Base-by-base conservation (phyloP, 1,284 basidiomycete genomes). In the Schizophyllum commune region DNA sequence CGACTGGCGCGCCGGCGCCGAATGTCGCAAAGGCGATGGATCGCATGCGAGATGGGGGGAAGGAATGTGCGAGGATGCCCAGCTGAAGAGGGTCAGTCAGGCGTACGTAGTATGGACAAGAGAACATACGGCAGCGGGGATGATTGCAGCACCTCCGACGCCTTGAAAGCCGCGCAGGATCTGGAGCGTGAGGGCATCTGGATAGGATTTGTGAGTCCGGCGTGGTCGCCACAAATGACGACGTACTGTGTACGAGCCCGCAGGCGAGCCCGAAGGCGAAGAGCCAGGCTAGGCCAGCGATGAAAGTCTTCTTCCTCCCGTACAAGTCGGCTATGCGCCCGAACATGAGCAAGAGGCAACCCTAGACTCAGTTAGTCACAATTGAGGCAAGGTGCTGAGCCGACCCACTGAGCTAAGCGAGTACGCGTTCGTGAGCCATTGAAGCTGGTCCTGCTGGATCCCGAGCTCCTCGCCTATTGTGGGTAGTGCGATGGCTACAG, bases 321-420 rank as follows among this genome's bases (percentile, higher is more conserved):
- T 86, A 82, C 2, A 92, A 73, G 71, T 92, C 90, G 4, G 89
- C 88, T 4, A 91, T 69, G 53, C 89, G 76, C 0, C 91, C 90
- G 51, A 84, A 83, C 1, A 91, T 75, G 1, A 93, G 73, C 9
- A 92, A 76, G 52, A 91, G 78, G 63, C 91, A 92, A 17, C 88
- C 90, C 82, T 86, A 65, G 8, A 58, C 76, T 77, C 39, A 83
- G 71, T 0, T 81, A 70, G 67, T 82, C 84, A 2, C 9, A 17
- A 47, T 47, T 17, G 9, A 11, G 27, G 27, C 27, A 27, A 13
- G 39, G 9, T 47, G 9, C 39, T 3, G 47, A 65, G 65, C 17
- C 5, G 51, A 70, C 72, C 22, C 47, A 74, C 76, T 52, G 74
- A 74, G 22, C 71, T 75, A 33, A 77, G 59, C 1, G 73, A 68